A percentile compares a stretch with the other conserved stretches of the same genome.
Conservation (phyloP, 176 grass and related monocot genomes). For the Elaeis guineensis region DNA sequence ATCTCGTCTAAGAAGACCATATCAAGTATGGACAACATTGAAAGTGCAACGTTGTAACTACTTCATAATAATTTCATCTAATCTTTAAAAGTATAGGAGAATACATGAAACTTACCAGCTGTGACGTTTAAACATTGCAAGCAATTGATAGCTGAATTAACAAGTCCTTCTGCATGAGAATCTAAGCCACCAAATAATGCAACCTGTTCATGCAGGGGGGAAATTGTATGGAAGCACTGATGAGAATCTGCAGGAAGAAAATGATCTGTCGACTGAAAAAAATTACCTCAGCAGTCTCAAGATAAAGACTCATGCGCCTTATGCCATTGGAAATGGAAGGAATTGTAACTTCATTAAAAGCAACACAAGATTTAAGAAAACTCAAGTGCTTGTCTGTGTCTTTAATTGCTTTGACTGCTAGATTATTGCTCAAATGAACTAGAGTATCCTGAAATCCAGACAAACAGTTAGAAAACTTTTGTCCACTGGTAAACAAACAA, state of each 20-base stretch:
- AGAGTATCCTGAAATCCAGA: neutral
- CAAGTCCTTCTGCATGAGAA: conserved; percentile 11
- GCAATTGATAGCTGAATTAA: conserved; percentile 10
- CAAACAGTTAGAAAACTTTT: neutral
- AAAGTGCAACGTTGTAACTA: too few relatives aligned
- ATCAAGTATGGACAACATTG: too few relatives aligned
- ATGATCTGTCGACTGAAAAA: too few relatives aligned
- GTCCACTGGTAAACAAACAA: too few relatives aligned
- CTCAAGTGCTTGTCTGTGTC: neutral
- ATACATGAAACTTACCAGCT: neutral
- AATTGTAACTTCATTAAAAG: conserved; percentile 15
- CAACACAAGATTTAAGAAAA: conserved; percentile 16
- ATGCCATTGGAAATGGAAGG: conserved; percentile 12
- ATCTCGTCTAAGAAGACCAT: too few relatives aligned
- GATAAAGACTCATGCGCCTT: conserved; percentile 10
- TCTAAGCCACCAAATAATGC: conserved; percentile 14
- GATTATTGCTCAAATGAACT: conserved; percentile 11
- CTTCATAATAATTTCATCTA: too few relatives aligned
- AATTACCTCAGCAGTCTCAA: conserved; percentile 21
- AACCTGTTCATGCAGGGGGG: neutral
- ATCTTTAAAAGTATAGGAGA: too few relatives aligned
- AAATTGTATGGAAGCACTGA: neutral
- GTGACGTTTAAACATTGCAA: conserved; percentile 6
- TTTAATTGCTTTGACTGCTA: conserved; percentile 3
- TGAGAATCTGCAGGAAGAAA: too few relatives aligned